Evolutionary conservation across 441 rosid genomes (phyloP).

Genomic region (Populus hybrid): DNA sequence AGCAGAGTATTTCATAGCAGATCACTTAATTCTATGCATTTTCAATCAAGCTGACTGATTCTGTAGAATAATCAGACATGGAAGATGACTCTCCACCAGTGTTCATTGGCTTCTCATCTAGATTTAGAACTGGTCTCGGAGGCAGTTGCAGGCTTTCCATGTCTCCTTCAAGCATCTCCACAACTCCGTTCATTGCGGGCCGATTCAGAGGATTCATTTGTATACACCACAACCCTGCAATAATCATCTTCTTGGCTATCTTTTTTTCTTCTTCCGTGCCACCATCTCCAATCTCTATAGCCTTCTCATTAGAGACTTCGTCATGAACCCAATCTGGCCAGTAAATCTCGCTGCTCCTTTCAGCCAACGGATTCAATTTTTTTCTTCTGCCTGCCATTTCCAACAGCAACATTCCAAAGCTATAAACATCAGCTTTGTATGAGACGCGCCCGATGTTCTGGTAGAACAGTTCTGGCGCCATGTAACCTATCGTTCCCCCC

Average conservation of each 20-base stretch:
- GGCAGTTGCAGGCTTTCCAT: conserved; percentile 17
- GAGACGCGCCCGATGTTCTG: not conserved
- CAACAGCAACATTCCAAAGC: not conserved
- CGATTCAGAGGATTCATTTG: conserved; percentile 21
- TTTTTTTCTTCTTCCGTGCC: conserved; percentile 2
- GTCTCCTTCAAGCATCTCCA: conserved; percentile 23
- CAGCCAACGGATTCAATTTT: not conserved
- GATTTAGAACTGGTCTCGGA: conserved; percentile 12
- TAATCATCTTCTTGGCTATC: conserved; percentile 15
- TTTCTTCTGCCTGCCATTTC: conserved; percentile 13
- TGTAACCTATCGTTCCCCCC: not conserved
- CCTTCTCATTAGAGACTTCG: conserved; percentile 4
- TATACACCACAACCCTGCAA: conserved; percentile 25
- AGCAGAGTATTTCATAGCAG: not conserved
- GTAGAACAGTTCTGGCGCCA: not conserved
- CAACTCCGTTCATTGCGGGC: conserved; percentile 21
- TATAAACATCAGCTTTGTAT: not conserved
- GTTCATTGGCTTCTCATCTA: not conserved
- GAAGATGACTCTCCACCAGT: not conserved
- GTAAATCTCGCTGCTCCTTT: conserved; percentile 12
- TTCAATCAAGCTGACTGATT: conserved; percentile 6
- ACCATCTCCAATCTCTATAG: not conserved
- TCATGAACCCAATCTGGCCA: conserved; percentile 22
- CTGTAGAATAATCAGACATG: not conserved
- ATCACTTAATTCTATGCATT: not conserved